A percentile compares a stretch with the other conserved stretches of the same genome.
phyloP scores from a whole-genome alignment of 257 asterid species.

The Jacaranda copaia region DNA sequence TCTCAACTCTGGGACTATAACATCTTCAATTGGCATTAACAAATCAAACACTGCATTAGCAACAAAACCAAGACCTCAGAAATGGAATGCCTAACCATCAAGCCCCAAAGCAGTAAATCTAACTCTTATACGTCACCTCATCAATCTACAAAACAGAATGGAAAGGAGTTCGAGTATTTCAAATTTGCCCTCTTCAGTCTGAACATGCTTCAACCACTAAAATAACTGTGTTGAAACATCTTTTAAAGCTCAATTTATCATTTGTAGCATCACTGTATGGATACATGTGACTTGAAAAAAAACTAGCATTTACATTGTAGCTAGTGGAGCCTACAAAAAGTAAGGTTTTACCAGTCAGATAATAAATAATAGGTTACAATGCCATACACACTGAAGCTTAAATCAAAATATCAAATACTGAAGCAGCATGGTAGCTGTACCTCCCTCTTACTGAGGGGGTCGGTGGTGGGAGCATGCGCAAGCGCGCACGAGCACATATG shows the following conservation, averaged over 20 bases:
- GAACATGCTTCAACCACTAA: constrained; percentile 3
- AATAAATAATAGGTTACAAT: not conserved
- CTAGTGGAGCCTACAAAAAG: not conserved
- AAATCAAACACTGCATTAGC: not conserved
- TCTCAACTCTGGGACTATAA: not conserved
- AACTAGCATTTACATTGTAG: not conserved
- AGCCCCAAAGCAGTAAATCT: not conserved
- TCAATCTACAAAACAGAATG: constrained; percentile 6
- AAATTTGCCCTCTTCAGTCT: constrained; percentile 19
- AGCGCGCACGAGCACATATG: not conserved
- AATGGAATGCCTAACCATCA: not conserved
- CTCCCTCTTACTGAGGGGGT: not conserved
- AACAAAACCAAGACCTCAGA: not conserved
- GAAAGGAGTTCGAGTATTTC: not conserved
- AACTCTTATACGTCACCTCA: constrained; percentile 1
- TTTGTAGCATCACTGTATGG: not conserved
- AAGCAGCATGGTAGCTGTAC: not conserved
- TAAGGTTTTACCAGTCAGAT: not conserved
- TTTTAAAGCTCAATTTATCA: not conserved
- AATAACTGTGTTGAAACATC: not conserved
- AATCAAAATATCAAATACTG: not conserved
- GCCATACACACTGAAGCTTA: not conserved
- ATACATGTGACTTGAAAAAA: not conserved
- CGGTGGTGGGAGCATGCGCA: not conserved
- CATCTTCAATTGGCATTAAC: not conserved